phyloP scores from a whole-genome alignment of 192 early-diverging fungal species.

The Coemansia sp. region DNA sequence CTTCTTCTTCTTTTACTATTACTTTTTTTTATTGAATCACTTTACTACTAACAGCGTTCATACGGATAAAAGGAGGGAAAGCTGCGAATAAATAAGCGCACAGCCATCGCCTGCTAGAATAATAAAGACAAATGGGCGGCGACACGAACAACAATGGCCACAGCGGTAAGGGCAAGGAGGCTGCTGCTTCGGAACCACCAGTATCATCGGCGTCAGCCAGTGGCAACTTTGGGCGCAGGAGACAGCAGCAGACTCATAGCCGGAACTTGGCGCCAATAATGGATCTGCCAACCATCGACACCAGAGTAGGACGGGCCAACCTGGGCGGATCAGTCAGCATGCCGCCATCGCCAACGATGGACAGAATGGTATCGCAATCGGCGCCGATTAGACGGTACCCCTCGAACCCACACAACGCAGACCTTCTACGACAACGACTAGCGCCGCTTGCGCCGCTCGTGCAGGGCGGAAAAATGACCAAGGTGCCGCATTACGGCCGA shows the following conservation, averaged over 20 bases:
- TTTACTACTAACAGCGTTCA: too few species aligned
- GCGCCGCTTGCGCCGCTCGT: slow-evolving; percentile 8
- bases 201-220: neutral
- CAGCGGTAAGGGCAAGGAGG: neutral
- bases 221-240: neutral
- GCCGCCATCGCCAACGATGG: slow-evolving; percentile 36
- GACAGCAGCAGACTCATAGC: neutral
- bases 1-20: too few species aligned
- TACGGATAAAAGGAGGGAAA: too few species aligned
- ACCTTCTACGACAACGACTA: slow-evolving; percentile 4
- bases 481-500: slow-evolving; percentile 53
- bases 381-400: slow-evolving; percentile 15
- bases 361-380: slow-evolving; percentile 2
- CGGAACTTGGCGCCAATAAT: slow-evolving; percentile 4
- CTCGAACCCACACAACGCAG: slow-evolving; percentile 22
- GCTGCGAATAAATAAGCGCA: too few species aligned
- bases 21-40: too few species aligned
- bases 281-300: slow-evolving; percentile 37
- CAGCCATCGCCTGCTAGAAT: too few species aligned
- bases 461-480: slow-evolving; percentile 51
- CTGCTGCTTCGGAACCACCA: neutral
- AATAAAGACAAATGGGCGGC: too few species aligned
- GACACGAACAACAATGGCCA: neutral
- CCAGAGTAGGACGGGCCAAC: slow-evolving; percentile 26
- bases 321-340: slow-evolving; percentile 41